These are phyloP conservation scores for Colletotrichum eremochloae DNA, from an alignment of 2,329 filamentous ascomycete species.

Conservation along the genomic window DNA sequence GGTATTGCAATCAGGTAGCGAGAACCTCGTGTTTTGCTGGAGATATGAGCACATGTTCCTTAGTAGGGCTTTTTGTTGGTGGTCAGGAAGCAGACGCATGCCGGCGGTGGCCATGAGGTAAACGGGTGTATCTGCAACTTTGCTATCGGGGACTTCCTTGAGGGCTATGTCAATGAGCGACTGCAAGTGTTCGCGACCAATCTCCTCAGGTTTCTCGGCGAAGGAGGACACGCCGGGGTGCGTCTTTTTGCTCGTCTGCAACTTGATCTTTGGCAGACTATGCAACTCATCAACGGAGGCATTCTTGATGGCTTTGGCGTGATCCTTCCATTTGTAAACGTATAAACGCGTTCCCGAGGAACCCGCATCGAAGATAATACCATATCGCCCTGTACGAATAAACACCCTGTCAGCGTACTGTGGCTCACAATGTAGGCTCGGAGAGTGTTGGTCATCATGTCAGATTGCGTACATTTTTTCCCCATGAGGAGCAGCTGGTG, in stretches of 20 bases:
- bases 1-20: slow-evolving; percentile 87
- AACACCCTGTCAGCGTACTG: slow-evolving; percentile 12
- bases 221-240: slow-evolving; percentile 94
- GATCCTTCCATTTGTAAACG: slow-evolving; percentile 93
- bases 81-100: slow-evolving; percentile 85
- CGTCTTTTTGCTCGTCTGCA: slow-evolving; percentile 93
- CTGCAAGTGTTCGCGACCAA: slow-evolving; percentile 87
- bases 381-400: slow-evolving; percentile 74
- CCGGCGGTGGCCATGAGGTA: slow-evolving; percentile 97
- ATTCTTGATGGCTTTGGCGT: slow-evolving; percentile 66
- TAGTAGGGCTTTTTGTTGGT: slow-evolving; percentile 80
- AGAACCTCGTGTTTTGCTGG: slow-evolving; percentile 80
- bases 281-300: slow-evolving; percentile 72
- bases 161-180: slow-evolving; percentile 85
- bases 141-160: slow-evolving; percentile 79
- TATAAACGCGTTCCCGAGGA: slow-evolving; percentile 97
- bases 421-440: neutral
- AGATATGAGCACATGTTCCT: slow-evolving; percentile 87
- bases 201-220: slow-evolving; percentile 78
- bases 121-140: slow-evolving; percentile 86
- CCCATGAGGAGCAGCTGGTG: slow-evolving; percentile 47
- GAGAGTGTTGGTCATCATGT: neutral
- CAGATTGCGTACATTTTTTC: slow-evolving; percentile 52
- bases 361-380: slow-evolving; percentile 96
- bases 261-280: slow-evolving; percentile 82